A percentile compares a stretch with the other conserved stretches of the same genome.
Conservation (phyloP, 805 yeast genomes). For the Cyberlindnera americana region DNA sequence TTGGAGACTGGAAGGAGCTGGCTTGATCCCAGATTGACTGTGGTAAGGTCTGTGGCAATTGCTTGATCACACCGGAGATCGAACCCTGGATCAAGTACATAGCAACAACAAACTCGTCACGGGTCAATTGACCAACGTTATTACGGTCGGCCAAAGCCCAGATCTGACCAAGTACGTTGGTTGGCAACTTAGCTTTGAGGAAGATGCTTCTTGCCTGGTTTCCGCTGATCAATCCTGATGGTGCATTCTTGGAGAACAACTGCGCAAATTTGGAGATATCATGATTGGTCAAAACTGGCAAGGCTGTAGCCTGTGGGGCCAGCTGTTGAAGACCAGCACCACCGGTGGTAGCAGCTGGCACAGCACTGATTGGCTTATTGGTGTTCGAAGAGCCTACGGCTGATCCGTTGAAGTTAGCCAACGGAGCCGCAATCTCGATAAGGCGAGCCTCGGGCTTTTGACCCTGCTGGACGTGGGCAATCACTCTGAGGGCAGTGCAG, state of each 20-base stretch:
- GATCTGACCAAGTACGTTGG: slow-evolving; percentile 71
- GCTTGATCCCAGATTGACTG: slow-evolving; percentile 37
- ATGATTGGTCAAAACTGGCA: slow-evolving; percentile 51
- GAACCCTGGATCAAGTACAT: slow-evolving; percentile 92
- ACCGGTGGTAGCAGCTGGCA: neutral
- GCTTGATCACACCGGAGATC: slow-evolving; percentile 58
- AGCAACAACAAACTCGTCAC: slow-evolving; percentile 81
- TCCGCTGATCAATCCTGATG: slow-evolving; percentile 61
- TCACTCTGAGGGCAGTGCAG: slow-evolving; percentile 80
- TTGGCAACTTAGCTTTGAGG: slow-evolving; percentile 82
- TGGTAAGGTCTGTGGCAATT: slow-evolving; percentile 51
- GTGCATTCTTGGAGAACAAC: slow-evolving; percentile 68
- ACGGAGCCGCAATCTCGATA: slow-evolving; percentile 56
- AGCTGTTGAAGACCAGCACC: slow-evolving; percentile 19
- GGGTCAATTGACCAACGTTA: slow-evolving; percentile 66
- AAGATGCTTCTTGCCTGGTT: slow-evolving; percentile 82
- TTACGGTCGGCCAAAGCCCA: slow-evolving; percentile 86
- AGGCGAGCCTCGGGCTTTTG: slow-evolving; percentile 50
- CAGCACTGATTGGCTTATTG: neutral
- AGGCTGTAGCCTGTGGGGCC: slow-evolving; percentile 24
- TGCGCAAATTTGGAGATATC: slow-evolving; percentile 66
- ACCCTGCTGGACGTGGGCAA: slow-evolving; percentile 84
- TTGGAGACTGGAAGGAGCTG: slow-evolving; percentile 18
- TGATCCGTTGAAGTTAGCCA: slow-evolving; percentile 52
- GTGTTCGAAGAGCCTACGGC: neutral